Percentiles rank a stretch among this genome's conserved stretches.
These are phyloP conservation scores for Acacia pycnantha DNA, from an alignment of 331 rosid genomes.

Conservation along the genomic window DNA sequence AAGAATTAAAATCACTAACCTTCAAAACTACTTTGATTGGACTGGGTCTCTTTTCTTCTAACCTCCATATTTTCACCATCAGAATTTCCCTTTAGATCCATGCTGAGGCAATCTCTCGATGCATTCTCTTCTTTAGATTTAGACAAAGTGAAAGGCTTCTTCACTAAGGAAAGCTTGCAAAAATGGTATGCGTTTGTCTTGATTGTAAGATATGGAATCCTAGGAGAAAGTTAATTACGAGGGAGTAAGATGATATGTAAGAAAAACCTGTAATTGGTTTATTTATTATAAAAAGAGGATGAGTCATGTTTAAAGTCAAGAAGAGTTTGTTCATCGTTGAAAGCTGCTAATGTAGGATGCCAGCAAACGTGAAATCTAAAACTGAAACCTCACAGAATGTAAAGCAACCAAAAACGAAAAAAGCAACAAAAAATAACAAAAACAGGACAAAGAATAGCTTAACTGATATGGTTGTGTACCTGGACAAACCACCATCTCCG, in stretches of 20 bases:
- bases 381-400: background rate
- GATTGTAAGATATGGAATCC: conserved; percentile 68
- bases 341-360: background rate
- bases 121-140: conserved; percentile 29
- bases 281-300: background rate
- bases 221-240: conserved; percentile 19
- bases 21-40: conserved; percentile 39
- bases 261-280: conserved; percentile 10
- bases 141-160: conserved; percentile 43
- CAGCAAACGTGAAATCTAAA: background rate
- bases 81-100: conserved; percentile 31
- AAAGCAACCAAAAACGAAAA: background rate
- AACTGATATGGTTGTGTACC: conserved; percentile 41
- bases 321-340: background rate
- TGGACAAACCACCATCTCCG: conserved; percentile 63
- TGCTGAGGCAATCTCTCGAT: conserved; percentile 23
- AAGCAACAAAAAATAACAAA: background rate
- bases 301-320: conserved; percentile 6
- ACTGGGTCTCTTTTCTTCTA: conserved; percentile 31
- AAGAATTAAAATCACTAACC: conserved; percentile 45
- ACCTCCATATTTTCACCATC: conserved; percentile 30
- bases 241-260: conserved; percentile 13
- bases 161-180: conserved; percentile 83
- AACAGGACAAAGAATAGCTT: background rate
- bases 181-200: conserved; percentile 82